Conservation (phyloP, 345 rosid genomes). For the Sisymbrium altissimum region DNA sequence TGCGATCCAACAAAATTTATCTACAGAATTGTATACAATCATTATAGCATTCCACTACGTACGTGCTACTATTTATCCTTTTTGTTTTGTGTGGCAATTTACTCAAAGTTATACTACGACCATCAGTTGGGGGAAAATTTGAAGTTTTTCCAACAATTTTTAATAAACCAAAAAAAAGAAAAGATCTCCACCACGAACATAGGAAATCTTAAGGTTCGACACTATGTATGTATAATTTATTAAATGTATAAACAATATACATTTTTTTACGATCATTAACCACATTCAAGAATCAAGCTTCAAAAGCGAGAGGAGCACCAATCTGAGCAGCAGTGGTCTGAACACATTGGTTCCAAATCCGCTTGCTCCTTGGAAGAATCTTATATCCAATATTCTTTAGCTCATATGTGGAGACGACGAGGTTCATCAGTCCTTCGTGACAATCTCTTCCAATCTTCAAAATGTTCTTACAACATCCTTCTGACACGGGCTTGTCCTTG, state of each 20-base stretch:
- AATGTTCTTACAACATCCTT: background rate
- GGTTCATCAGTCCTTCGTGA: constrained; percentile 7
- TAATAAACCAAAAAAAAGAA: no score
- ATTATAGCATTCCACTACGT: no score
- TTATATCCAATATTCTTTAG: background rate
- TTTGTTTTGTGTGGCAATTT: no score
- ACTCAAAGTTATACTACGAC: no score
- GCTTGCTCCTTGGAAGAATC: constrained; percentile 15
- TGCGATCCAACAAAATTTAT: no score
- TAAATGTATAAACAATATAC: background rate
- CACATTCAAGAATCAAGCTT: background rate
- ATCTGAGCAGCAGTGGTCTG: background rate
- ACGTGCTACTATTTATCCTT: no score
- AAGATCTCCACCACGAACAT: background rate
- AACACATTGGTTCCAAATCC: constrained; percentile 21
- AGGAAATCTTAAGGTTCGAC: background rate
- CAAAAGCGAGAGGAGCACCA: constrained; percentile 18
- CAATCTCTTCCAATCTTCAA: constrained; percentile 17
- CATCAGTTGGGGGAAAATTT: no score
- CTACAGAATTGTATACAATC: no score
- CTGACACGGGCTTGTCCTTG: background rate
- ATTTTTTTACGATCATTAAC: background rate
- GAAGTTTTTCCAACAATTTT: no score
- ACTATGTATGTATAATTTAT: background rate
- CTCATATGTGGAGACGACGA: constrained; percentile 16